Evolutionary conservation across 2,329 filamentous ascomycete species (phyloP), one percentile per base, ranked within the genome.

Genomic region (Fusarium bulbicola): DNA sequence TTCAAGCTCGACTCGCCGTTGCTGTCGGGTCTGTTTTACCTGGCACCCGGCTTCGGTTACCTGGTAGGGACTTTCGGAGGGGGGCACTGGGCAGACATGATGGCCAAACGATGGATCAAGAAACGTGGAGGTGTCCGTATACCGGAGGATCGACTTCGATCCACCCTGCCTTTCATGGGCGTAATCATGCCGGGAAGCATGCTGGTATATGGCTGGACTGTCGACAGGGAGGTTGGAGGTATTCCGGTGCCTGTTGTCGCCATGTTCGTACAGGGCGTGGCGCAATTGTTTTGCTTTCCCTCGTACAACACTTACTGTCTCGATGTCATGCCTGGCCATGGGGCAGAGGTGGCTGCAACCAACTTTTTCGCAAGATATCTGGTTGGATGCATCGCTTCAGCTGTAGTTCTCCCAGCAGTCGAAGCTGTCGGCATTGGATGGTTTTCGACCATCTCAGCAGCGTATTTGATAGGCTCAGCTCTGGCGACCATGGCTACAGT

Each of bases 341-440:
- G 90, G 47, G 89, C 91, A 7, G 93, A 96, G 77, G 92, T 95
- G 7, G 89, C 94, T 47, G 92, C 93, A 1, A 92, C 92, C 0
- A 96, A 95, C 80, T 96, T 95, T 80, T 90, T 94, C 76, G 85
- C 93, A 57, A 86, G 93, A 11, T 96, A 95, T 80, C 78, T 94
- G 11, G 92, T 95, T 74, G 93, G 91, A 2, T 93, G 92, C 16
- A 82, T 89, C 9, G 92, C 90, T 0, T 92, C 90, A 6, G 93
- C 92, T 0, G 88, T 90, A 4, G 93, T 93, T 61, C 84, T 96
- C 63, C 94, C 94, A 0, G 92, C 91, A 2, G 87, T 95, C n/a
- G 85, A 94, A 67, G 83, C 81, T 36, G 92, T 96, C 61, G 93
- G 94, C 7, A 91, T 95, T 1, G 94, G 93, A 0, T 95, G 93